Base-by-base conservation (phyloP, 2,329 filamentous ascomycete genomes). In the Colletotrichum acutatum region DNA sequence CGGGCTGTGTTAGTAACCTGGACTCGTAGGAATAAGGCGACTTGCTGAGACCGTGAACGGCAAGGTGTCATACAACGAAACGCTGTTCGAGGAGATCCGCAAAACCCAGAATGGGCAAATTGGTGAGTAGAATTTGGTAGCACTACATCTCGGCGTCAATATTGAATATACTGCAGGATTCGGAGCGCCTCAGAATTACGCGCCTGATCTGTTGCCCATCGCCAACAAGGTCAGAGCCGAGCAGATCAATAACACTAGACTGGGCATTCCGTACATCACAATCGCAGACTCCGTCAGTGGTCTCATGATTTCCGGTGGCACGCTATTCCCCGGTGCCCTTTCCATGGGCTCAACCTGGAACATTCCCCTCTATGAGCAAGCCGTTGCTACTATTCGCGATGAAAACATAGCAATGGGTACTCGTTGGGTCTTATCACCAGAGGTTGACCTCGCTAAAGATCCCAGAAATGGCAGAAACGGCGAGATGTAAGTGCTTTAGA, bases 351-450 rank as follows among this genome's bases (percentile, higher is more conserved):
- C 79, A 0, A 78, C 79, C 0, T 81, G 77, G 61, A 81, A 82
- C 54, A 57, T 82, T 0, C 75, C 77, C 5, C 75, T 82, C 0
- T 82, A 78, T 60, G 77, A 78, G 57, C 67, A 79, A 49, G 77
- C 74, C 2, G 71, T 79, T 3, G 72, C 68, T 3, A 79, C 77
- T 0, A 79, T 80, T 11, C 77, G 80, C 3, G 80, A 81, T 3
- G 80, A 82, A 68, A 79, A 80, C 30, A 59, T 78, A 8, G 78
- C 79, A 2, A 67, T 80, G 7, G 80, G 81, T 0, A 77, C 79
- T 34, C 77, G 76, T 34, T 82, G 81, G 81, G 79, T 82, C 9
- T 75, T 82, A 2, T 80, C 78, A 0, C 80, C 81, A 7, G 79
- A 80, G 37, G 72, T 82, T 5, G 81, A 82, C 66, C 66, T 82